phyloP scores from a whole-genome alignment of 306 rosid species.

The Quercus wislizeni region DNA sequence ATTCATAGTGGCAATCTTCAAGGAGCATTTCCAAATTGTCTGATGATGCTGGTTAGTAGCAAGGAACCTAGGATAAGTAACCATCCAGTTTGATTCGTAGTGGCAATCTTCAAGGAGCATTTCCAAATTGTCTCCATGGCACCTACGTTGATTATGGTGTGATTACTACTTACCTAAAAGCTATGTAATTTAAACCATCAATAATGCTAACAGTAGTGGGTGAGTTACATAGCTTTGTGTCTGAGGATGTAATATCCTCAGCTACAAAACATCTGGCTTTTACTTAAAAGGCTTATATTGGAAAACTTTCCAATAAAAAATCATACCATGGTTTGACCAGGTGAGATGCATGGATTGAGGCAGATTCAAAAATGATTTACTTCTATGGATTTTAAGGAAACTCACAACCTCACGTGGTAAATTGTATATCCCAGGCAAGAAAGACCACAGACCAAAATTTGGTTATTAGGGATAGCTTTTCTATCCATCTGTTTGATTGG shows the following conservation, averaged over 20 bases:
- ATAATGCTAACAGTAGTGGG: background rate
- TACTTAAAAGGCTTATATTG: background rate
- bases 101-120: no score
- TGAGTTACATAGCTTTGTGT: background rate
- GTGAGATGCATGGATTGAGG: background rate
- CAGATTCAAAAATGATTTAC: no score
- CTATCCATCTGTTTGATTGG: background rate
- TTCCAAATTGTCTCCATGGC: background rate
- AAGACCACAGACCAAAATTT: background rate
- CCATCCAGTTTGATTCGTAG: background rate
- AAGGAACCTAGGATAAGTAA: background rate
- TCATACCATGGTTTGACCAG: background rate
- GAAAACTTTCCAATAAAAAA: background rate
- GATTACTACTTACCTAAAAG: background rate
- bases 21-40: background rate
- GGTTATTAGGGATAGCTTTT: background rate
- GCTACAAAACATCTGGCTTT: background rate
- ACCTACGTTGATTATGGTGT: background rate
- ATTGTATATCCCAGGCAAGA: background rate
- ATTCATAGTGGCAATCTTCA: background rate
- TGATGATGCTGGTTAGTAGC: background rate
- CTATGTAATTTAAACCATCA: background rate
- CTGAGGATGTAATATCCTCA: background rate
- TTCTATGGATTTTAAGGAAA: background rate
- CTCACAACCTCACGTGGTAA: background rate